Conservation (phyloP, 768 basidiomycete genomes). For the Leucocoprinus birnbaumii region DNA sequence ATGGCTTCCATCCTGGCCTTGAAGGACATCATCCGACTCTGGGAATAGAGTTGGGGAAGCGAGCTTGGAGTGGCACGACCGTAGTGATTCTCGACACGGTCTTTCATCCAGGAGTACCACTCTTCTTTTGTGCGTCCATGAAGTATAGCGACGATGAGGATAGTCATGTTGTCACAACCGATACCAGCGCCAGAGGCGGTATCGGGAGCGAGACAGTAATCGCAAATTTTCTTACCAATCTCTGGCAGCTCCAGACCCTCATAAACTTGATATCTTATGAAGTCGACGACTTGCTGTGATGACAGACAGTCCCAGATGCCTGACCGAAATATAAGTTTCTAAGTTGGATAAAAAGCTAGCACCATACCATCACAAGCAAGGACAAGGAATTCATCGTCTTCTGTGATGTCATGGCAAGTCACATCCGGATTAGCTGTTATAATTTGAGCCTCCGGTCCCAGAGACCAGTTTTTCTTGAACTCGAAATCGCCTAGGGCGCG, state of each 20-base stretch:
- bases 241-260: conserved; percentile 76
- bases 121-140: conserved; percentile 86
- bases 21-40: conserved; percentile 60
- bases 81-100: conserved; percentile 72
- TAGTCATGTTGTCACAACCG: conserved; percentile 99
- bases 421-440: conserved; percentile 96
- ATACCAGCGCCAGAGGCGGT: conserved; percentile 88
- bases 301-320: conserved; percentile 98
- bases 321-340: conserved; percentile 26
- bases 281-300: conserved; percentile 91
- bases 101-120: conserved; percentile 88
- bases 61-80: conserved; percentile 77
- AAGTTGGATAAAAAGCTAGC: background rate
- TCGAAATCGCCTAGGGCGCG: conserved; percentile 97
- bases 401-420: conserved; percentile 72
- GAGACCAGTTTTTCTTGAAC: conserved; percentile 89
- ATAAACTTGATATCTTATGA: conserved; percentile 78
- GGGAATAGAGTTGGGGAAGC: conserved; percentile 75
- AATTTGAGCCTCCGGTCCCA: conserved; percentile 86
- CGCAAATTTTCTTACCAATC: conserved; percentile 88
- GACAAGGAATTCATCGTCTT: conserved; percentile 96
- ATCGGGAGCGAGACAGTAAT: conserved; percentile 92
- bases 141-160: conserved; percentile 85
- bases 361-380: conserved; percentile 91
- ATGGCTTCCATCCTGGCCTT: conserved; percentile 57